phyloP scores from a whole-genome alignment of 1,284 basidiomycete species.

The Sporisorium sorghi region DNA sequence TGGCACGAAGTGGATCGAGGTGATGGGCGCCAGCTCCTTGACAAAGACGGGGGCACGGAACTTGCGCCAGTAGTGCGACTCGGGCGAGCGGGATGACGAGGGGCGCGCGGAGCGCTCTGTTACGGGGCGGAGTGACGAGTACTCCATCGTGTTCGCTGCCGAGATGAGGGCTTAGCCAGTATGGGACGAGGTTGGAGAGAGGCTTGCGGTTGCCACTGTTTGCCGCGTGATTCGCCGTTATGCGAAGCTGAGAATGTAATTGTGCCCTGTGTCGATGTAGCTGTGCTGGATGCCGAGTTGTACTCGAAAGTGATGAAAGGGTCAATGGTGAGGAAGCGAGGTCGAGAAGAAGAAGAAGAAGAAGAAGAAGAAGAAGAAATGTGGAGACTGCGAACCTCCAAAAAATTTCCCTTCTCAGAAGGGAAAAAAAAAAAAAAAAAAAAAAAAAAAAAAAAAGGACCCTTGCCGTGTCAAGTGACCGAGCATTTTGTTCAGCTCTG shows the following conservation, averaged over 20 bases:
- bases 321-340: background rate
- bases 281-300: background rate
- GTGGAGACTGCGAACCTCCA: slow-evolving; percentile 5
- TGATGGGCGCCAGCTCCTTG: slow-evolving; percentile 67
- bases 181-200: background rate
- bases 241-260: too few species aligned
- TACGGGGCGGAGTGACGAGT: slow-evolving; percentile 28
- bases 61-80: slow-evolving; percentile 66
- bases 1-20: slow-evolving; percentile 66
- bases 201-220: background rate
- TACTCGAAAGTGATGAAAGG: background rate
- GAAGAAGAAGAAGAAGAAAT: slow-evolving; percentile 16
- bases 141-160: slow-evolving; percentile 32
- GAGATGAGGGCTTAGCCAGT: background rate
- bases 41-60: slow-evolving; percentile 65
- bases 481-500: background rate
- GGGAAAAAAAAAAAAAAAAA: slow-evolving; percentile 1
- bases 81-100: slow-evolving; percentile 43
- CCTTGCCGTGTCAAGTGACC: slow-evolving; percentile 10
- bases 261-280: background rate
- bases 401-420: slow-evolving; percentile 9
- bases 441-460: slow-evolving; percentile 10
- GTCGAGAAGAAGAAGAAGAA: too few species aligned
- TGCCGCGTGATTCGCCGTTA: too few species aligned
- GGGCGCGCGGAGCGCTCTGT: slow-evolving; percentile 29